Percentiles rank a stretch among this genome's conserved stretches.
phyloP scores from a whole-genome alignment of 148 eudicot genomes.

The Camellia sinensis region DNA sequence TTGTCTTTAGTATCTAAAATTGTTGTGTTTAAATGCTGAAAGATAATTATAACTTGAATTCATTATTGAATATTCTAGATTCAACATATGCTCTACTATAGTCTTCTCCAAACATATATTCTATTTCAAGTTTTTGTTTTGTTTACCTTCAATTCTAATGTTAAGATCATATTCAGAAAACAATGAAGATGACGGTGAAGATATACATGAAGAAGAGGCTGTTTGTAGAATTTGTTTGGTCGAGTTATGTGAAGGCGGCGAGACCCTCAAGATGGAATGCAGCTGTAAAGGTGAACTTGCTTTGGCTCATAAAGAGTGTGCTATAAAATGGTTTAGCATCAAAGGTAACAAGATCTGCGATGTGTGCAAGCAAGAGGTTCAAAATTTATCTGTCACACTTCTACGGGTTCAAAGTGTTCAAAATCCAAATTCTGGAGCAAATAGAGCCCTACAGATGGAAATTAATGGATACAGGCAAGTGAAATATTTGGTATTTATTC shows the following conservation, averaged over 20 bases:
- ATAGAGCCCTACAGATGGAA: constrained; percentile 32
- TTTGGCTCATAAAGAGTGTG: constrained; percentile 90
- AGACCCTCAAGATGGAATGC: constrained; percentile 94
- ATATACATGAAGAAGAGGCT: constrained; percentile 93
- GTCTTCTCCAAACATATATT: not conserved
- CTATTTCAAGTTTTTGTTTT: not conserved
- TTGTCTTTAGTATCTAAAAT: not conserved
- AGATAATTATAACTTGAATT: not conserved
- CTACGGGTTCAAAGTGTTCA: constrained; percentile 61
- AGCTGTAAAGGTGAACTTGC: constrained; percentile 95
- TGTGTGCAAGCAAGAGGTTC: constrained; percentile 84
- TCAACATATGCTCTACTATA: not conserved
- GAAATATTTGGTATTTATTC: not conserved
- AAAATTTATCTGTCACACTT: constrained; percentile 86
- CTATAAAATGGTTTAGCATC: constrained; percentile 90
- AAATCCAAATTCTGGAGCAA: constrained; percentile 30
- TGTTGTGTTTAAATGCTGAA: not conserved
- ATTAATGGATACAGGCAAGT: constrained; percentile 66
- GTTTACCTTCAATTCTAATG: not conserved
- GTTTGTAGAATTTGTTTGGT: constrained; percentile 89
- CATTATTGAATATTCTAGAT: not conserved
- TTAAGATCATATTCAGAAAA: constrained; percentile 41
- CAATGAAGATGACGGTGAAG: constrained; percentile 58
- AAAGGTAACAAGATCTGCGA: constrained; percentile 92
- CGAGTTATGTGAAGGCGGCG: constrained; percentile 86